Base-by-base conservation (phyloP, 306 rosid genomes). In the Betula pendula region DNA sequence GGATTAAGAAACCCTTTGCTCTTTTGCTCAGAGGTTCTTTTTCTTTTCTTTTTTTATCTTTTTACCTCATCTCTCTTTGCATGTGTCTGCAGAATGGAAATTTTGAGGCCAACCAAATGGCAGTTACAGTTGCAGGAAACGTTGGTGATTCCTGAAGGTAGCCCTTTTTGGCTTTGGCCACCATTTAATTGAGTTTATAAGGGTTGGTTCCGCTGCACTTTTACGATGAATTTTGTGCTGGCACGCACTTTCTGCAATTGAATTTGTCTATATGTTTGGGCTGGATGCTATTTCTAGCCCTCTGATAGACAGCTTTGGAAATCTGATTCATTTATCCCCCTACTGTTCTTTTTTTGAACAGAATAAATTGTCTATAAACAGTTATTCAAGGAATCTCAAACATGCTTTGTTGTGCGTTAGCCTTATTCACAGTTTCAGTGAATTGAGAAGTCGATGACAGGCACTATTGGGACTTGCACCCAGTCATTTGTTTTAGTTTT, bases 71-170 rank as follows among this genome's bases (percentile, higher is more conserved):
- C 19, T 66, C 44, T 65, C 0, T 50, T 62, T 74, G 29, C 44
- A 76, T 50, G 8, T 45, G 27, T 72, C n/a, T 52, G 73, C 93
- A 86, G 90, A 84, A 74, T 68, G 62, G 80, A 70, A 79, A 16
- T 77, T 65, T 62, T 31, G 90, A 81, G 76, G 79, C 87, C 80
- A 79, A 72, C 73, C 81, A 73, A 80, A 71, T 77, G 67, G 83
- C 51, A 31, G 58, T 62, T 42, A 53, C n/a, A n/a, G n/a, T 72
- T 27, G 51, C 75, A 2, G 84, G 76, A 60, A 86, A 84, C 38
- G 59, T 75, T 62, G 71, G 73, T 52, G 81, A 52, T 40, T 79
- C 83, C 11, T 75, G 69, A 40, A 42, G 77, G 74, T 33, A n/a
- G 22, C n/a, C 65, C 65, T 14, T 71, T 50, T 33, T 25, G 71